These are phyloP conservation scores for Cutaneotrichosporon cavernicola DNA, from an alignment of 1,284 basidiomycete species.

Conservation along the genomic window DNA sequence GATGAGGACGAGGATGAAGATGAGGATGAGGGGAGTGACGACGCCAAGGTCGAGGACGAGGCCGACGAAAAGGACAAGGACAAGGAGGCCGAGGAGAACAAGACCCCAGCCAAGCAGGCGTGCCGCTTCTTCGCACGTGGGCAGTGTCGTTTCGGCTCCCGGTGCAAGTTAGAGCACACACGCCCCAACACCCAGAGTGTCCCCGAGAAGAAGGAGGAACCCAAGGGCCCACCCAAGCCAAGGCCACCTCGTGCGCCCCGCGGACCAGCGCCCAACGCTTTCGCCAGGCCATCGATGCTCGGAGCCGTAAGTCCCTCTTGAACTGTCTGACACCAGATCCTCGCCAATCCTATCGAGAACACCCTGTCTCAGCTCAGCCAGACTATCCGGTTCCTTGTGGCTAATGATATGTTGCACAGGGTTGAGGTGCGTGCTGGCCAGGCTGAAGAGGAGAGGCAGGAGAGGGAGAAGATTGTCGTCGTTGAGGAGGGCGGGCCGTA, in stretches of 20 bases:
- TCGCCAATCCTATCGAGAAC: constrained; percentile 82
- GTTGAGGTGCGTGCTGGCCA: constrained; percentile 82
- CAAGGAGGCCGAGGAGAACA: constrained; percentile 6
- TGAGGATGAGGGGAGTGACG: neutral
- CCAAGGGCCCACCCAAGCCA: constrained; percentile 17
- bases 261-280: constrained; percentile 63
- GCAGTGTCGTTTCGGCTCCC: constrained; percentile 41
- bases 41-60: neutral
- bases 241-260: constrained; percentile 58
- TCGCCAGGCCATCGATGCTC: constrained; percentile 67
- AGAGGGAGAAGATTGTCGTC: constrained; percentile 34
- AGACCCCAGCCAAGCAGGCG: constrained; percentile 12
- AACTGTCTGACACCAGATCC: constrained; percentile 36
- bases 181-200: neutral
- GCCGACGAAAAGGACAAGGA: constrained; percentile 7
- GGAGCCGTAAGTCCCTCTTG: constrained; percentile 62
- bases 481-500: constrained; percentile 7
- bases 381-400: constrained; percentile 85
- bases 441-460: constrained; percentile 60
- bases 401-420: constrained; percentile 80
- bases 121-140: constrained; percentile 46
- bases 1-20: neutral
- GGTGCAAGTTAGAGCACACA: constrained; percentile 41
- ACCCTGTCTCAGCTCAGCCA: constrained; percentile 92
- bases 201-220: neutral